A percentile compares a stretch with the other conserved stretches of the same genome.
These are phyloP conservation scores for Sindora glabra DNA, from an alignment of 306 rosid species.

Conservation along the genomic window DNA sequence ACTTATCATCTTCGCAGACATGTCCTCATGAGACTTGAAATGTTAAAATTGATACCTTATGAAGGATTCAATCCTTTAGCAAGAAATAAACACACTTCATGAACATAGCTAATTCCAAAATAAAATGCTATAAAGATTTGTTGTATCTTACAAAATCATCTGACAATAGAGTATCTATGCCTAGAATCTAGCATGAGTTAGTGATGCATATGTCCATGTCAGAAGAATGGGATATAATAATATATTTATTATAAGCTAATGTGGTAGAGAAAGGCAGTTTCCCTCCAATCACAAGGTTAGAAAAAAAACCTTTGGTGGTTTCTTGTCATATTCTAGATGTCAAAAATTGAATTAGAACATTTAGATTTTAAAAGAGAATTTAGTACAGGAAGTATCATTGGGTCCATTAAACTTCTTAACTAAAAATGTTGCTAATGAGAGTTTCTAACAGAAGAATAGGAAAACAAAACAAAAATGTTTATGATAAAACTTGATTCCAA, in stretches of 20 bases:
- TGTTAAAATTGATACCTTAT: not conserved
- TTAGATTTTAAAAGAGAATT: too few relatives aligned
- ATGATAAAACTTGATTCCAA: too few relatives aligned
- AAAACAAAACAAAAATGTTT: too few relatives aligned
- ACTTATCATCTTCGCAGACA: slow-evolving; percentile 43
- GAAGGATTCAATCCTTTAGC: slow-evolving; percentile 6
- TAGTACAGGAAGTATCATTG: too few relatives aligned
- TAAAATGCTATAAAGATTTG: too few relatives aligned
- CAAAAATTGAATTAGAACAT: too few relatives aligned
- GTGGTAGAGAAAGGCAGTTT: not conserved
- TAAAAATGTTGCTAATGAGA: too few relatives aligned
- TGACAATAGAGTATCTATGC: not conserved
- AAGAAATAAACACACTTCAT: not conserved
- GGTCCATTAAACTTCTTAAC: too few relatives aligned
- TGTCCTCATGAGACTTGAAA: slow-evolving; percentile 47
- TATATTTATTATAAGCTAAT: not conserved
- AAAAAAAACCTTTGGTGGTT: not conserved
- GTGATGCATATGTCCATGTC: not conserved
- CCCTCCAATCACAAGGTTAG: not conserved
- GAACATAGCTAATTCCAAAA: too few relatives aligned
- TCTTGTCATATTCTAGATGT: too few relatives aligned
- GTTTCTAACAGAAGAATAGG: too few relatives aligned
- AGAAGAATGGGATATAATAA: not conserved
- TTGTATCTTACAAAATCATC: not conserved
- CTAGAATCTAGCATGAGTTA: not conserved